These are phyloP conservation scores for Zoysia japonica DNA, from an alignment of 176 grass and related monocot species.

Conservation along the genomic window DNA sequence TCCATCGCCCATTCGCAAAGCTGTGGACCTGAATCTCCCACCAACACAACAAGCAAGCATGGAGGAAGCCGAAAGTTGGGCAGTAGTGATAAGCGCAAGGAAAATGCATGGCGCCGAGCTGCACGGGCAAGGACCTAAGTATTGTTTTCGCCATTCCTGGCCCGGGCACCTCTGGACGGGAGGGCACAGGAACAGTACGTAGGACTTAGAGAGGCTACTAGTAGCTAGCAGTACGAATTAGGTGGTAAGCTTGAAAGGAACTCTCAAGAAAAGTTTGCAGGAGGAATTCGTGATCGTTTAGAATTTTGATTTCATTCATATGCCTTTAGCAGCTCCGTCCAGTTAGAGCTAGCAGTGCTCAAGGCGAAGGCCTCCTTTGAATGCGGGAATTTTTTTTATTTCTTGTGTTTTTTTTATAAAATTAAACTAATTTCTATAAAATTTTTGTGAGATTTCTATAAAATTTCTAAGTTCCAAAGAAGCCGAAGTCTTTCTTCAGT, in stretches of 20 bases:
- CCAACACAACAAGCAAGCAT: not conserved
- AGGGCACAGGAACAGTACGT: not conserved
- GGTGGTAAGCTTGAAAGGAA: constrained; percentile 29
- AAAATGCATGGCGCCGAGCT: not conserved
- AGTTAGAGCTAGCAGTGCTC: constrained; percentile 1
- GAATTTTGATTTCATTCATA: constrained; percentile 1
- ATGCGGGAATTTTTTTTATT: too few relatives aligned
- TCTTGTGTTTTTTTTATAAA: too few relatives aligned
- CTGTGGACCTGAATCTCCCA: constrained; percentile 31
- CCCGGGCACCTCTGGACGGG: not conserved
- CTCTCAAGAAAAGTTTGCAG: not conserved
- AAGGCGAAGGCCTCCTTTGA: not conserved
- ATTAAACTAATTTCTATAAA: too few relatives aligned
- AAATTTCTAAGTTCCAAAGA: too few relatives aligned
- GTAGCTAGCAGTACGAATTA: not conserved
- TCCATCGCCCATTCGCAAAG: constrained; percentile 5
- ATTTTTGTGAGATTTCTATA: too few relatives aligned
- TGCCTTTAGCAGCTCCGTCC: not conserved
- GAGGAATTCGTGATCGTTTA: not conserved
- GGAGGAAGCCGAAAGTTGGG: not conserved
- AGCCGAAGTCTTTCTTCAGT: not conserved
- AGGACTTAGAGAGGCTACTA: not conserved
- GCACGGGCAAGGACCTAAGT: not conserved
- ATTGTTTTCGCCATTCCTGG: constrained; percentile 21
- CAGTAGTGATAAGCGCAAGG: not conserved